These are phyloP conservation scores for Melanopsichium pennsylvanicum DNA, from an alignment of 1,284 basidiomycete species.

Conservation along the genomic window DNA sequence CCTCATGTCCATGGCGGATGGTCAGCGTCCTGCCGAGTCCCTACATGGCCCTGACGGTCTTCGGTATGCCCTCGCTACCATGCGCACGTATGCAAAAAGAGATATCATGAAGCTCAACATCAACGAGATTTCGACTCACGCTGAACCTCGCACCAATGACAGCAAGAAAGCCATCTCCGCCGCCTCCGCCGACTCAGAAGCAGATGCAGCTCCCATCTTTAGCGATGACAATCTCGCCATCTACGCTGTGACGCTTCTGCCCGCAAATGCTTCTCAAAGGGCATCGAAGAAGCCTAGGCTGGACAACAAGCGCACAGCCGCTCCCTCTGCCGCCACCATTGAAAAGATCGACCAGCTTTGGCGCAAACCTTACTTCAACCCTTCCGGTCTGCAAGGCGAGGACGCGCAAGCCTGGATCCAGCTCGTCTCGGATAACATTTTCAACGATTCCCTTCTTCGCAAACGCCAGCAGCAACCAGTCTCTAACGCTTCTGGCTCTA, in stretches of 20 bases:
- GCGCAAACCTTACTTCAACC: slow-evolving; percentile 40
- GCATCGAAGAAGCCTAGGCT: slow-evolving; percentile 29
- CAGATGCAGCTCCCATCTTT: slow-evolving; percentile 69
- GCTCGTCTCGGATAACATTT: slow-evolving; percentile 58
- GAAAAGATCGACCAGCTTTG: slow-evolving; percentile 27
- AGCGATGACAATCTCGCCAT: slow-evolving; percentile 74
- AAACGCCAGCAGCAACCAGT: slow-evolving; percentile 17
- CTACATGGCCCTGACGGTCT: slow-evolving; percentile 79
- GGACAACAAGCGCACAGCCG: background rate
- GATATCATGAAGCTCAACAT: slow-evolving; percentile 45
- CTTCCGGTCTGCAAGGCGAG: slow-evolving; percentile 35
- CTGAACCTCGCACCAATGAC: slow-evolving; percentile 9
- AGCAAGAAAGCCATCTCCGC: slow-evolving; percentile 22
- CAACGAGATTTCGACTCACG: slow-evolving; percentile 21
- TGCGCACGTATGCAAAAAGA: slow-evolving; percentile 59
- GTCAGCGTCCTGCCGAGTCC: slow-evolving; percentile 71
- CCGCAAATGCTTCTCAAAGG: slow-evolving; percentile 28
- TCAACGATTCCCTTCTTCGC: slow-evolving; percentile 52
- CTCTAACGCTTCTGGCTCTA: background rate
- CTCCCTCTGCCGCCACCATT: slow-evolving; percentile 3
- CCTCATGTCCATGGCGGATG: slow-evolving; percentile 83
- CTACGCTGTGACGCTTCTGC: slow-evolving; percentile 73
- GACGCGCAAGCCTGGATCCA: slow-evolving; percentile 49
- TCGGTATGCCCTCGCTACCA: slow-evolving; percentile 76
- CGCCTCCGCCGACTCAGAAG: background rate